Conservation (phyloP, 345 rosid genomes). For the Syzygium oleosum region DNA sequence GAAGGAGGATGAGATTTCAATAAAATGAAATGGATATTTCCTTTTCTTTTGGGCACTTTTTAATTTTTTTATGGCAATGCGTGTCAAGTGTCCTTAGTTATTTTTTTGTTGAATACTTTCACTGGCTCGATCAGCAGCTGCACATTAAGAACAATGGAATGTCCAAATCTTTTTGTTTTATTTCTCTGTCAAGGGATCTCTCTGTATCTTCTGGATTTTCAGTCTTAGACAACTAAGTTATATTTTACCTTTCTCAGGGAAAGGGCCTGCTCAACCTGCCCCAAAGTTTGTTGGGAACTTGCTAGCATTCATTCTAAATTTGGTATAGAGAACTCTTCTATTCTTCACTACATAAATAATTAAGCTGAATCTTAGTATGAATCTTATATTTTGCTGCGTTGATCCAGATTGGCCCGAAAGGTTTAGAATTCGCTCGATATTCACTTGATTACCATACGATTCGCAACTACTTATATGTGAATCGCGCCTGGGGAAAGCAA, state of each 20-base stretch:
- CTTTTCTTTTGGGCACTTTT: not conserved
- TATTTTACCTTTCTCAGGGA: constrained; percentile 31
- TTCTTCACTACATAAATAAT: not conserved
- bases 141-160: not conserved
- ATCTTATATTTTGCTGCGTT: not conserved
- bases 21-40: not conserved
- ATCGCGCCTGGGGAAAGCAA: constrained; percentile 78
- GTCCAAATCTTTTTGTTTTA: not conserved
- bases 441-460: constrained; percentile 95
- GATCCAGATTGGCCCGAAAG: constrained; percentile 86
- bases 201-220: not conserved
- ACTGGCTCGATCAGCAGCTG: not conserved
- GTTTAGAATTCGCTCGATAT: constrained; percentile 93
- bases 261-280: constrained; percentile 88
- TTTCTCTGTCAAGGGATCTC: not conserved
- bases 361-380: not conserved
- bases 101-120: not conserved
- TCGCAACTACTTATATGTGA: constrained; percentile 71
- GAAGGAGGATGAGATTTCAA: not conserved
- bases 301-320: constrained; percentile 62
- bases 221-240: not conserved
- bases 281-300: constrained; percentile 75
- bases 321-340: constrained; percentile 37
- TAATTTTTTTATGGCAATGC: not conserved
- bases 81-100: not conserved